Base-by-base conservation (phyloP, 2,329 filamentous ascomycete genomes). In the Paramyrothecium sp. region DNA sequence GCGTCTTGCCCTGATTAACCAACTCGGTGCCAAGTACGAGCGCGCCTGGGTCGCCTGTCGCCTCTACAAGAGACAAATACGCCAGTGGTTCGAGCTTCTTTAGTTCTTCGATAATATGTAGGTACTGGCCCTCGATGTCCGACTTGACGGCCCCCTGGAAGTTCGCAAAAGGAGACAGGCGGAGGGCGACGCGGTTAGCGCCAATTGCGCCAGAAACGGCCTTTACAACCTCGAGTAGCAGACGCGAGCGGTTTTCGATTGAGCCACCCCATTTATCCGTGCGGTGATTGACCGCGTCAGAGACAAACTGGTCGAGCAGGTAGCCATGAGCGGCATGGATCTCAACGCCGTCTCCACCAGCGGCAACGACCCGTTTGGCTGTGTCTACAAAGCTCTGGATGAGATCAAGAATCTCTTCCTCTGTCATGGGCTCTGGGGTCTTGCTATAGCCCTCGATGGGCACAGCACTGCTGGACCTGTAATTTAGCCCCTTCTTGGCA, bases 321-420 rank as follows among this genome's bases (percentile, higher is more conserved):
- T 87, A 88, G 1, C 83, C 81, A 60, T 85, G 83, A 4, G 80
- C 80, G 8, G 66, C 75, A 62, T 80, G 76, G 19, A 77, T 70
- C 64, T 91, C 88, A 56, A 92, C 84, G 17, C 84, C 85, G 66
- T 92, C 89, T 52, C 88, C 87, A 0, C 89, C 89, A 34, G 80
- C 78, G n/a, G 84, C 68, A 2, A 90, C 69, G 0, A 88, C 81
- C 26, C 82, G 76, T 60, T 79, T 77, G 2, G 80, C 75, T 1
- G 81, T 79, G 0, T 75, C 78, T 1, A 78, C 81, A 71, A 81
- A 91, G 1, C 83, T 83, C 3, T 68, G 68, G 71, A 90, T 89
- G 58, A 85, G 76, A 7, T 78, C 69, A 59, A 83, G 74, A 57
- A 92, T 92, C 23, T 91, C 88, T 2, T 80, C 73, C 53, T 83